phyloP scores from a whole-genome alignment of 306 rosid species.

The Begonia peltatifolia region DNA sequence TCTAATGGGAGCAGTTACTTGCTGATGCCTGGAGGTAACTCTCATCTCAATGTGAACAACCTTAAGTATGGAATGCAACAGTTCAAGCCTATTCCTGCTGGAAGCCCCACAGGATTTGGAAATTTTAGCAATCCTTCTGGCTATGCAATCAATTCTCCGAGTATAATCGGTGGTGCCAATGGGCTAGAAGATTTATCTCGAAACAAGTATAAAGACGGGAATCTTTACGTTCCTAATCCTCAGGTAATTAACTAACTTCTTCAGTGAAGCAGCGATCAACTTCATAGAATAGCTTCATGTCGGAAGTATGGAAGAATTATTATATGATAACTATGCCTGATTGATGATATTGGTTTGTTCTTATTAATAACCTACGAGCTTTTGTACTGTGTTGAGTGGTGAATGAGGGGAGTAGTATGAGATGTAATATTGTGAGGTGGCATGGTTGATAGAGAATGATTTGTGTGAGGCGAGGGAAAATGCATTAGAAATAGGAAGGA shows the following conservation, averaged over 20 bases:
- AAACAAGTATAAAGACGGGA: slow-evolving; percentile 79
- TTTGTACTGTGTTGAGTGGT: too few relatives aligned
- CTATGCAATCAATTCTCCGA: slow-evolving; percentile 71
- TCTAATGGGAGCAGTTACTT: slow-evolving; percentile 73
- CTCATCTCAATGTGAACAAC: slow-evolving; percentile 73
- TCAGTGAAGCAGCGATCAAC: too few relatives aligned
- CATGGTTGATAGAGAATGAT: too few relatives aligned
- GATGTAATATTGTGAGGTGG: too few relatives aligned
- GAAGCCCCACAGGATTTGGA: slow-evolving; percentile 74
- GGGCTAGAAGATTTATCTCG: slow-evolving; percentile 88
- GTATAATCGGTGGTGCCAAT: slow-evolving; percentile 77
- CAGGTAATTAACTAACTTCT: slow-evolving; percentile 35
- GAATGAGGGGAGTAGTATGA: too few relatives aligned
- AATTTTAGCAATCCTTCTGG: slow-evolving; percentile 68
- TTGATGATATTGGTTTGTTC: too few relatives aligned
- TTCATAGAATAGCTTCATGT: too few relatives aligned
- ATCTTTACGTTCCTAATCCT: slow-evolving; percentile 80
- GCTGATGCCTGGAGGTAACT: slow-evolving; percentile 89
- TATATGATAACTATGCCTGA: too few relatives aligned
- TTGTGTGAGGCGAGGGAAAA: too few relatives aligned
- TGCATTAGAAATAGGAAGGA: too few relatives aligned
- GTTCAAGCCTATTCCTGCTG: slow-evolving; percentile 84
- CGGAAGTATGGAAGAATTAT: too few relatives aligned
- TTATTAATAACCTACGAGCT: too few relatives aligned
- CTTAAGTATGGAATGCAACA: slow-evolving; percentile 90